Evolutionary conservation across 768 basidiomycete genomes (phyloP), one percentile per base, ranked within the genome.

Genomic region (Cystobasidium tubakii): DNA sequence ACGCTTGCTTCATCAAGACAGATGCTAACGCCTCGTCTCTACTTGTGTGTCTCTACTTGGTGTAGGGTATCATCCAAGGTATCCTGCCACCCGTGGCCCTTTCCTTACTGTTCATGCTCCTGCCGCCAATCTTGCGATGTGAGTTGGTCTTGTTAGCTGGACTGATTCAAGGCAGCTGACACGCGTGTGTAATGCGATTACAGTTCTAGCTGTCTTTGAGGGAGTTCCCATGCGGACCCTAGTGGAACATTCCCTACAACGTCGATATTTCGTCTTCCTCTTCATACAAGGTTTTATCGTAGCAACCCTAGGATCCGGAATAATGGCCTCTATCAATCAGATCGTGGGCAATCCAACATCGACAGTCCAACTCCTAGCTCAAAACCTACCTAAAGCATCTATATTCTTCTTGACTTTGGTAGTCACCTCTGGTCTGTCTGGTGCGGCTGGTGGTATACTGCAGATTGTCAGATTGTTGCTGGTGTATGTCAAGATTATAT

Each of bases 201-300:
- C 57, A 60, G 57, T 4, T 75, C 82, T 88, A 90, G 27, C 83
- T 97, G 39, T 90, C 87, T 89, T 96, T 66, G 91, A 98, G 82
- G 96, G 96, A n/a, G 91, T 92, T 25, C 93, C 95, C 0, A 88
- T 90, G 77, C 85, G 85, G 39, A 90, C 88, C 0, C 88, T 87
- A 0, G 82, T 98, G 46, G 95, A 99, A 78, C 85, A 96, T 6
- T 90, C 89, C 65, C 82, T 99, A 79, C 96, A 97, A 94, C 88
- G 87, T 0, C 84, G 96, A 23, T 98, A 77, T 0, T 90, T 90
- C 23, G 92, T 86, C 57, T 93, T 93, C 85, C 92, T 93, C 86
- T 62, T 77, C 25, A 82, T 96, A 90, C 90, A 98, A 82, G 91
- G 91, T 1, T 99, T 98, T 86, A 83, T 98, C 46, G 87, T 98